Base-by-base conservation (phyloP, 2,329 filamentous ascomycete genomes). In the Fusarium lateritium region DNA sequence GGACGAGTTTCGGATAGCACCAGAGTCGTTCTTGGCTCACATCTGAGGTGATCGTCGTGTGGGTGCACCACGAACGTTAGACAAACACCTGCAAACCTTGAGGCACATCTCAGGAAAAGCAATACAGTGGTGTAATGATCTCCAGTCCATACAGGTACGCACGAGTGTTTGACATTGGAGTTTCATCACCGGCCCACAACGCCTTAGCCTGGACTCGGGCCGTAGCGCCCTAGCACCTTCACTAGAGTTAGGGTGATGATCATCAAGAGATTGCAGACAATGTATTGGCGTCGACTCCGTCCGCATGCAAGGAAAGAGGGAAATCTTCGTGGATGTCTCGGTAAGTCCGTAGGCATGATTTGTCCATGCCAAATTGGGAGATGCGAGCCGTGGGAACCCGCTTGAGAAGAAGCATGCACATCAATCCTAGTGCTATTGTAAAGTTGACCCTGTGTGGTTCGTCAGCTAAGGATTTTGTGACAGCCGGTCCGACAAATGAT, bases 191-290 rank as follows among this genome's bases (percentile, higher is more conserved):
- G 62, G 52, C 39, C 67, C 69, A 59, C 67, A 61, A 28, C 26
- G 43, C 33, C 39, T 58, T 56, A 39, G 52, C 56, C 28, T 58
- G 43, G 42, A 59, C 34, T 59, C 55, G 53, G 62, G 53, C 59
- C 69, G 69, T 51, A 46, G 42, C 62, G 62, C 46, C 40, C 54
- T 67, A 44, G 38, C 19, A 52, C 55, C 57, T 65, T 19, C 50
- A 50, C 21, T 55, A 46, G 39, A 38, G 31, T 22, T 21, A 54
- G 31, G 24, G 36, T 28, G 13, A 28, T 54, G 28, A 36, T 57
- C 28, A 14, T 57, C 54, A 21, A 57, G n/a, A 22, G n/a, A 33
- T 49, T 36, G 34, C 22, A n/a, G 47, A 14, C 38, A 11, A 54
- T n/a, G n/a, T 36, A n/a, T 7, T 14, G 21, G 9, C 14, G 17